A percentile compares a stretch with the other conserved stretches of the same genome.
These are phyloP conservation scores for Tetrahymena thermophila DNA, from an alignment of 73 alveolate species.

Conservation along the genomic window DNA sequence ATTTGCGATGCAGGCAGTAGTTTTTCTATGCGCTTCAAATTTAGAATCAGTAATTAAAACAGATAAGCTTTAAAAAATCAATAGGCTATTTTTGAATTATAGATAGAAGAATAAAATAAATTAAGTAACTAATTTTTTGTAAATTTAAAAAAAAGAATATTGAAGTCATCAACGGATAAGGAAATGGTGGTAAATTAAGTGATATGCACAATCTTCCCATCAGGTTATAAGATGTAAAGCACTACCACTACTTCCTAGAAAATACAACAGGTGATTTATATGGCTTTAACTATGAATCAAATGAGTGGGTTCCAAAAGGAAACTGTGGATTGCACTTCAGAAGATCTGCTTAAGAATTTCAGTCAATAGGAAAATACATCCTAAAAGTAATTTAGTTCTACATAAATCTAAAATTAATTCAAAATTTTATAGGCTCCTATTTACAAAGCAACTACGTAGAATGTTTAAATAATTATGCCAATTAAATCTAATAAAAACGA, in stretches of 20 bases:
- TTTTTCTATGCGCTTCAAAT: slow-evolving; percentile 33
- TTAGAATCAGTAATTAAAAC: slow-evolving; percentile 2
- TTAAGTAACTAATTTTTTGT: neutral
- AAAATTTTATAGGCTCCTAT: slow-evolving; percentile 8
- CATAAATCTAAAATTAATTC: neutral
- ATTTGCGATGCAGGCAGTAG: slow-evolving; percentile 37
- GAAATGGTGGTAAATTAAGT: slow-evolving; percentile 35
- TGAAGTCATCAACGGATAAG: slow-evolving; percentile 17
- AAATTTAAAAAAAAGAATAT: neutral
- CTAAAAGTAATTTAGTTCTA: neutral
- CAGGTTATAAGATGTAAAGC: slow-evolving; percentile 8
- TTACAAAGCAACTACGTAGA: slow-evolving; percentile 7
- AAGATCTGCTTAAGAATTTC: slow-evolving; percentile 35
- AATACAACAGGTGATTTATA: slow-evolving; percentile 38
- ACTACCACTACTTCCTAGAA: slow-evolving; percentile 24
- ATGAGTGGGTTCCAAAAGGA: slow-evolving; percentile 40
- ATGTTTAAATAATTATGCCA: neutral
- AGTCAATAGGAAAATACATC: slow-evolving; percentile 33
- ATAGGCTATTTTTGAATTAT: neutral
- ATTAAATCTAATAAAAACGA: neutral
- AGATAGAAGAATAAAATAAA: neutral
- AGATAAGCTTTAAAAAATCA: neutral
- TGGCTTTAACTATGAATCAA: slow-evolving; percentile 3
- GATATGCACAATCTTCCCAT: slow-evolving; percentile 25
- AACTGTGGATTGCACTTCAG: slow-evolving; percentile 35